Percentiles rank a stretch among this genome's conserved stretches.
phyloP scores from a whole-genome alignment of 108 stramenopile species.

The Cyclotella cryptica region DNA sequence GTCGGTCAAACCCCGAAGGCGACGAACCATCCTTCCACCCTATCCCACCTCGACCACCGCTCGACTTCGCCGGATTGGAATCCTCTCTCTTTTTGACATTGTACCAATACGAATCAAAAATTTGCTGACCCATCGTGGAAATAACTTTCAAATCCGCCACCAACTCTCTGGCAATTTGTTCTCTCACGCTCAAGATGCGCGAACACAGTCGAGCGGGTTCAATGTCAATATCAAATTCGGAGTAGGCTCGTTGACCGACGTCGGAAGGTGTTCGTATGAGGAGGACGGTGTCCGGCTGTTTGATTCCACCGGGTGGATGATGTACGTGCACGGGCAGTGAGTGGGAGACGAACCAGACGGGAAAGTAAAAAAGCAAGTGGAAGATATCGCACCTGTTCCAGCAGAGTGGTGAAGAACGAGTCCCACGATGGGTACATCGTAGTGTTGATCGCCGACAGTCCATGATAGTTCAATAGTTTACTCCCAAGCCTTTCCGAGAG shows the following conservation, averaged over 20 bases:
- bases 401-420: conserved; percentile 66
- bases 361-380: no score
- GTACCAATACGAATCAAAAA: conserved; percentile 47
- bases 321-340: no score
- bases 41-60: conserved; percentile 8
- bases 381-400: conserved; percentile 27
- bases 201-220: conserved; percentile 66
- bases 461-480: conserved; percentile 71
- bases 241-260: conserved; percentile 40
- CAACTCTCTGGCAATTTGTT: conserved; percentile 78
- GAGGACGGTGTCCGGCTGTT: conserved; percentile 52
- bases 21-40: conserved; percentile 33
- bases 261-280: conserved; percentile 50
- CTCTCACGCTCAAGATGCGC: conserved; percentile 69
- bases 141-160: conserved; percentile 63
- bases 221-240: conserved; percentile 71
- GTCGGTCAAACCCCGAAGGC: conserved; percentile 44
- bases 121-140: conserved; percentile 58
- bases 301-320: not conserved
- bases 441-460: conserved; percentile 68
- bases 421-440: conserved; percentile 82
- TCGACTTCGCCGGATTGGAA: conserved; percentile 15
- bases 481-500: conserved; percentile 33
- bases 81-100: conserved; percentile 35
- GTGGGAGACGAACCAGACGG: no score